These are phyloP conservation scores for Globisporangium megalacanthum DNA, from an alignment of 352 stramenopile genomes.

Conservation along the genomic window DNA sequence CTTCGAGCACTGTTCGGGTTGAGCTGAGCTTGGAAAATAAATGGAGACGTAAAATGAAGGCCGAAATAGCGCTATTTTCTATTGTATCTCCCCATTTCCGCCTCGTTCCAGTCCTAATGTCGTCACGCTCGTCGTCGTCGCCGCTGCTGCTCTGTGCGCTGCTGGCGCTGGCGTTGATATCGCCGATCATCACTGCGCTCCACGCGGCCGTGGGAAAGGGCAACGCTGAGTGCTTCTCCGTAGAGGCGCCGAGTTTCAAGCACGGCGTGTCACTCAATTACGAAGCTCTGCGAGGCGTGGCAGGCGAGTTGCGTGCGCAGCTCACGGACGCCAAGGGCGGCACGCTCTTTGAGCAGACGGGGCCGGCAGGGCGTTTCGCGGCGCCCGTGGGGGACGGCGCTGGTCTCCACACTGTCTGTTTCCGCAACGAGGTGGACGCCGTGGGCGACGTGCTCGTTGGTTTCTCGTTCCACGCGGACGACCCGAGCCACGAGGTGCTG, in stretches of 20 bases:
- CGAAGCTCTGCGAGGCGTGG: conserved; percentile 65
- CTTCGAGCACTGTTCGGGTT: neutral
- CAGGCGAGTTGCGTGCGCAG: conserved; percentile 61
- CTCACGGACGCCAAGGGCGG: conserved; percentile 55
- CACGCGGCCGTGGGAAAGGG: conserved; percentile 43
- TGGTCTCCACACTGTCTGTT: conserved; percentile 67
- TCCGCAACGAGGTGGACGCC: conserved; percentile 53
- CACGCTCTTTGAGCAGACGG: conserved; percentile 50
- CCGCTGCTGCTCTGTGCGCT: conserved; percentile 2
- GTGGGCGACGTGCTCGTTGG: conserved; percentile 71
- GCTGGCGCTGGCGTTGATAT: conserved; percentile 10
- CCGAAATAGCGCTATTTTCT: no score
- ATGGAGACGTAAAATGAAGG: neutral
- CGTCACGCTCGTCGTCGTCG: conserved; percentile 1
- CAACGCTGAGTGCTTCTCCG: conserved; percentile 60
- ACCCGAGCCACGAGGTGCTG: conserved; percentile 79
- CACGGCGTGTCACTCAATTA: conserved; percentile 87
- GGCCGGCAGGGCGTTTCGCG: conserved; percentile 48
- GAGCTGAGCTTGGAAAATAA: neutral
- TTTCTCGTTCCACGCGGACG: conserved; percentile 85
- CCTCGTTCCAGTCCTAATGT: neutral
- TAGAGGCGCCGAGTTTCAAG: conserved; percentile 67
- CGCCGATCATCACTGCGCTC: conserved; percentile 20
- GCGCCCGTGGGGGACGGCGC: conserved; percentile 42
- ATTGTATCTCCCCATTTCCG: no score